Base-by-base conservation (phyloP, 169 alveolate genomes). In the Cryptosporidium andersoni region DNA sequence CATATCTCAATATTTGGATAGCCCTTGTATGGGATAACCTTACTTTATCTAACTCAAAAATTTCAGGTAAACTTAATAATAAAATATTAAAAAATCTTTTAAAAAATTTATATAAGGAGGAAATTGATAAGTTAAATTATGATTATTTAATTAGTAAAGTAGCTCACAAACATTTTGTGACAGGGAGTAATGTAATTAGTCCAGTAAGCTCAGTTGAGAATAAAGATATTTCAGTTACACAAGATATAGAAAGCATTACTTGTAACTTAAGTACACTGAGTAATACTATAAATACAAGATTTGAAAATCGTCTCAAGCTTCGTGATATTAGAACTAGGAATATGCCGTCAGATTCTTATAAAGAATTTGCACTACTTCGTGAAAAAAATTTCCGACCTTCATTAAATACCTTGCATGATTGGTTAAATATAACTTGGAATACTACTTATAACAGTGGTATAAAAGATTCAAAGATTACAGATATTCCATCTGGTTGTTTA, bases 381-480 rank as follows among this genome's bases (percentile, higher is more conserved):
- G 85, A 74, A 56, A 74, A 74, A 51, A 74, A 74, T 12, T 74
- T 74, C 12, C 55, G 85, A 60, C 67, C 85, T 2, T 74, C 85
- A 11, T 47, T 62, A 0, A 74, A 74, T 16, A 74, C 48, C 16
- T 39, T 74, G 9, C 67, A 74, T 9, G 85, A 74, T 47, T 74
- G 85, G 85, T 64, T 74, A 4, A 58, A 66, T 47, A 74, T 74
- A 14, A 74, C 85, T 25, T 74, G 85, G 85, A 74, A 62, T 45
- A 74, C 85, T 34, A 6, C 62, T 7, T 74, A 74, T 55, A 74
- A 74, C 47, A 74, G 55, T 42, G 85, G 85, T 2, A 48, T 74
- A 7, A 74, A 74, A 60, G 85, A 58, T 4, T 58, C 85, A 36
- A 74, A 74, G 55, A 58, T 74, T 34, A 55, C 85, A 47, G 74